Evolutionary conservation across 176 grass and related monocot genomes (phyloP), one percentile per base, ranked within the genome.

Genomic region (Cymbopogon citratus): DNA sequence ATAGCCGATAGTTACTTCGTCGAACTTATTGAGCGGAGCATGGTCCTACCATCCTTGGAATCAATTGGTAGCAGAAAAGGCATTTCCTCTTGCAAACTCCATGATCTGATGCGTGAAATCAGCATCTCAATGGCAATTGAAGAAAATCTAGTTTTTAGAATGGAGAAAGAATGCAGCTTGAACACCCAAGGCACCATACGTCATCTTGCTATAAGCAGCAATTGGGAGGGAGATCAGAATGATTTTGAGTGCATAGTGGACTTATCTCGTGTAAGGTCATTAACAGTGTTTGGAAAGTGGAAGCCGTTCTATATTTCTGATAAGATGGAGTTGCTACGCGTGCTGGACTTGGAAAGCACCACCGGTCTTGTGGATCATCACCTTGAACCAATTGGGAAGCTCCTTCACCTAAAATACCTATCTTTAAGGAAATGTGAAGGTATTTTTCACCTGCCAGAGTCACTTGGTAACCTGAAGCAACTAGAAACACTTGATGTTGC

Each of bases 301-400:
- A 61, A 63, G n/a, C 9, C 56, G 11, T 77, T 77, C 43, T 77
- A 63, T 18, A 77, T 77, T 63, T 77, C 75, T 25, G 23, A 44
- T 40, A 77, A 77, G n/a, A 77, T 77, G 60, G 63, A 24, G 24
- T 25, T 77, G 14, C 23, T 63, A 16, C 57, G 75, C 5, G 75
- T 77, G 57, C 75, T 77, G 24, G 57, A 77, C 75, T 44, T 77
- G 57, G 56, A 63, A 43, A 27, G 36, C 57, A 44, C 57, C 36
- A 27, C 8, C 1, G 35, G 38, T 29, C 36, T 77, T 43, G 9
- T 45, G 59, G 25, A 45, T 16, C 45, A 48, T 48, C 14, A 48
- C 45, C 45, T 48, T 16, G 14, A 1, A 3, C 45, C 13, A 16
- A 48, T 48, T 48, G 0, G 45, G 45, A 15, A 48, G 45, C 45